Percentiles rank a stretch among this genome's conserved stretches.
These are phyloP conservation scores for Naegleria fowleri DNA, from an alignment of 208 protist species.

Conservation along the genomic window DNA sequence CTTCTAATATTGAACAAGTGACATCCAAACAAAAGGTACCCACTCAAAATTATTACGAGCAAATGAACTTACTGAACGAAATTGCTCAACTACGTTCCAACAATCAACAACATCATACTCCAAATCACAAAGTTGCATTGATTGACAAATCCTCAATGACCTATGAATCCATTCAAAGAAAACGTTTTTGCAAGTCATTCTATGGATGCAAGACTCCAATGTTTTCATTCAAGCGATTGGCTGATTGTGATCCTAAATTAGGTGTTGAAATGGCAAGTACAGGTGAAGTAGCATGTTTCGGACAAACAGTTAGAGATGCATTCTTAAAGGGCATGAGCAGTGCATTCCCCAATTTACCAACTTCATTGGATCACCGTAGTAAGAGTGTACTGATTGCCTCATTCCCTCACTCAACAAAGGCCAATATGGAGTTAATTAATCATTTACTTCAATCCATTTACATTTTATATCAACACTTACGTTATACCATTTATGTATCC, in stretches of 20 bases:
- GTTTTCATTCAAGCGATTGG: slow-evolving; percentile 96
- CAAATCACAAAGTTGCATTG: background rate
- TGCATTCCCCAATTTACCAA: slow-evolving; percentile 33
- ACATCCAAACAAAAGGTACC: slow-evolving; percentile 44
- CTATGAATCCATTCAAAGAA: slow-evolving; percentile 18
- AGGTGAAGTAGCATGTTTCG: slow-evolving; percentile 93
- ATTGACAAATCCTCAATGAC: background rate
- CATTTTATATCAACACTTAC: background rate
- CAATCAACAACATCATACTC: background rate
- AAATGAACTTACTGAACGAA: slow-evolving; percentile 34
- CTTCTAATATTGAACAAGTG: slow-evolving; percentile 58
- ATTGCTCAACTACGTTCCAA: slow-evolving; percentile 6
- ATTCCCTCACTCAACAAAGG: background rate
- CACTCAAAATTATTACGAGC: slow-evolving; percentile 46
- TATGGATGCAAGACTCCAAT: slow-evolving; percentile 87
- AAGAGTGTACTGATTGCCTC: background rate
- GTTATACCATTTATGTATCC: background rate
- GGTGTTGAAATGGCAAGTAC: slow-evolving; percentile 97
- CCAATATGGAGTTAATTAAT: slow-evolving; percentile 10
- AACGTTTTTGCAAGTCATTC: slow-evolving; percentile 23
- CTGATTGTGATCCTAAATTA: slow-evolving; percentile 92
- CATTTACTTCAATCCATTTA: background rate
- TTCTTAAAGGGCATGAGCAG: slow-evolving; percentile 80
- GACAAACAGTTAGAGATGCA: slow-evolving; percentile 69
- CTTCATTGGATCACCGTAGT: background rate